Conservation (phyloP, 345 rosid genomes). For the Sisymbrium irio region DNA sequence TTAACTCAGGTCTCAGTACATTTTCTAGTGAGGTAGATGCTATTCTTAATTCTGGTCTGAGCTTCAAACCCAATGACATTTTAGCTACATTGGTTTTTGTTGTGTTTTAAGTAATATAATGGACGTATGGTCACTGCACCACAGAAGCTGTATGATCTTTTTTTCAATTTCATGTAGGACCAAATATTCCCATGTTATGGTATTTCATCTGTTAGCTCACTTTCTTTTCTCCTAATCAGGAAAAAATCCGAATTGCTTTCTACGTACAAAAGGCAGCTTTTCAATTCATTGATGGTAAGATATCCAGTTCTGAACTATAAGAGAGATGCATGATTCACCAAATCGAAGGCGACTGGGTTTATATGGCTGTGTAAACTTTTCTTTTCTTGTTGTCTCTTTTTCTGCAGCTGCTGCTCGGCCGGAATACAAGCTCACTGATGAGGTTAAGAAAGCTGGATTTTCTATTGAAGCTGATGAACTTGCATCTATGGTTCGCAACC, state of each 20-base stretch:
- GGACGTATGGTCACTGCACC: constrained; percentile 6
- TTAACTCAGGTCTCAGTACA: background rate
- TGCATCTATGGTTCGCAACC: constrained; percentile 60
- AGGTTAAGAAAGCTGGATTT: constrained; percentile 61
- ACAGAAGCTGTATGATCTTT: background rate
- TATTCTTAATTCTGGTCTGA: background rate
- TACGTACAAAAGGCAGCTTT: constrained; percentile 85
- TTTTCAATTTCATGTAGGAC: background rate
- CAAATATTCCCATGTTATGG: constrained; percentile 12
- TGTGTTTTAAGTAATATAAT: background rate
- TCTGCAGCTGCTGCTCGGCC: constrained; percentile 49
- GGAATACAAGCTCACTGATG: constrained; percentile 55
- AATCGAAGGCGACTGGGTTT: background rate
- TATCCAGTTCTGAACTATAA: constrained; percentile 18
- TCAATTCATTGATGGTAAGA: constrained; percentile 78
- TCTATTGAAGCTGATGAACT: constrained; percentile 68
- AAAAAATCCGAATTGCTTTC: constrained; percentile 76
- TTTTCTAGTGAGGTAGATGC: background rate
- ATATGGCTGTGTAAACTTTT: background rate
- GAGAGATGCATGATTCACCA: background rate
- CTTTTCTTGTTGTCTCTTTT: constrained; percentile 1
- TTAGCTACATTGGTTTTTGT: background rate
- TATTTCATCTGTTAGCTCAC: constrained; percentile 24
- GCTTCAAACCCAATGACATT: background rate
- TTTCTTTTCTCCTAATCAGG: constrained; percentile 46